Evolutionary conservation across 2,329 filamentous ascomycete species (phyloP), one percentile per base, ranked within the genome.

Genomic region (Colletotrichum lentis): DNA sequence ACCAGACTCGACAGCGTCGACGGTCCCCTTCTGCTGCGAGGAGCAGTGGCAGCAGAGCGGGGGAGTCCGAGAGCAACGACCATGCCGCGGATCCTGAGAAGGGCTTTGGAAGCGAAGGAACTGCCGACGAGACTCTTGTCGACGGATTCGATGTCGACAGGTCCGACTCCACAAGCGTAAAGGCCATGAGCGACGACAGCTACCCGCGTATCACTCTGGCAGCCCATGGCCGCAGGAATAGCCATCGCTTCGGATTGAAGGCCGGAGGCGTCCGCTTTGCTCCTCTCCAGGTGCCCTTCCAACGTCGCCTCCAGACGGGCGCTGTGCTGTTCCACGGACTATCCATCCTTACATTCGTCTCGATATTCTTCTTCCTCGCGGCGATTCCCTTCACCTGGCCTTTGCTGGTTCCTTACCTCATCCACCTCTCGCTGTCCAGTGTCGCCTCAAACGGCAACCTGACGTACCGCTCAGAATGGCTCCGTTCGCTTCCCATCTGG

Each of bases 331-430:
- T 88, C 73, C 91, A 94, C 78, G 92, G 88, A 69, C 84, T 92
- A 72, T 88, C 86, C 63, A 91, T 94, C 69, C 86, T 88, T n/a
- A 80, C 88, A 27, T 85, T 88, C 73, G 85, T 97, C 5, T 91
- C 92, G 5, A 78, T 90, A 66, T 98, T 98, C 83, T 97, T 97
- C 83, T 91, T 96, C 75, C 88, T 94, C 41, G 97, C 94, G 79
- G 91, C 93, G 64, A 94, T 97, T 64, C 96, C 96, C 0, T 82
- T 98, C n/a, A 88, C 90, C 55, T 99, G 96, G 96, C 95, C 95
- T 2, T 80, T 90, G 49, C 76, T 90, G 22, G 82, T 90, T 8
- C 83, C 93, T 0, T 98, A 98, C 74, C 84, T 97, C 49, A 84
- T 97, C 66, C 92, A 96, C 76, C 88, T 95, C 70, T 85, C 96